These are phyloP conservation scores for Neophaeococcomyces aloes DNA, from an alignment of 2,329 filamentous ascomycete genomes.

Conservation along the genomic window DNA sequence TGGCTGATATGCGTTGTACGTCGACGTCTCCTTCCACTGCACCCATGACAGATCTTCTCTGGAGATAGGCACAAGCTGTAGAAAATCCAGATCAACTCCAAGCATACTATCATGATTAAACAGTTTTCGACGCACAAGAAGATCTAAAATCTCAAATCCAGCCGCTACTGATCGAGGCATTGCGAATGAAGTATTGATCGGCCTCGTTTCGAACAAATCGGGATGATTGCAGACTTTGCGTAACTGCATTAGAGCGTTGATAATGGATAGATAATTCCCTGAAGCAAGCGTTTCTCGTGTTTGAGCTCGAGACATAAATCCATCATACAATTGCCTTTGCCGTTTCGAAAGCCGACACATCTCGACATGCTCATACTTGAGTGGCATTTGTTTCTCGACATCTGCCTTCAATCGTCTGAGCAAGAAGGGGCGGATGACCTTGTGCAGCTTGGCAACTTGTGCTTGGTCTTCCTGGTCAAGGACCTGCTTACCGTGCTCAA, in stretches of 20 bases:
- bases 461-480: constrained; percentile 89
- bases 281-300: constrained; percentile 81
- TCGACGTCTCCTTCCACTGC: constrained; percentile 44
- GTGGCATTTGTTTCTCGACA: constrained; percentile 98
- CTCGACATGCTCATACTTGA: constrained; percentile 93
- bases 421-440: constrained; percentile 83
- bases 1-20: constrained; percentile 58
- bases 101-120: constrained; percentile 45
- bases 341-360: constrained; percentile 92
- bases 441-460: constrained; percentile 87
- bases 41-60: constrained; percentile 55
- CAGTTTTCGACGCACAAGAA: constrained; percentile 56
- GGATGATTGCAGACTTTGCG: constrained; percentile 98
- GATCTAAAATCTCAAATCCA: constrained; percentile 63
- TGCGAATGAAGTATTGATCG: constrained; percentile 92
- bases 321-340: constrained; percentile 90
- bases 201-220: constrained; percentile 88
- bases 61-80: constrained; percentile 65
- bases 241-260: constrained; percentile 95
- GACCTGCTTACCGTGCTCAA: constrained; percentile 85
- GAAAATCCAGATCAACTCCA: constrained; percentile 60
- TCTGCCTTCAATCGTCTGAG: constrained; percentile 86
- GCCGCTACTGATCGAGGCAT: constrained; percentile 71
- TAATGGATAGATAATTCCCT: constrained; percentile 94
- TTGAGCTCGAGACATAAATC: constrained; percentile 81